Evolutionary conservation across 306 rosid genomes (phyloP).

Genomic region (Medicago ruthenica): DNA sequence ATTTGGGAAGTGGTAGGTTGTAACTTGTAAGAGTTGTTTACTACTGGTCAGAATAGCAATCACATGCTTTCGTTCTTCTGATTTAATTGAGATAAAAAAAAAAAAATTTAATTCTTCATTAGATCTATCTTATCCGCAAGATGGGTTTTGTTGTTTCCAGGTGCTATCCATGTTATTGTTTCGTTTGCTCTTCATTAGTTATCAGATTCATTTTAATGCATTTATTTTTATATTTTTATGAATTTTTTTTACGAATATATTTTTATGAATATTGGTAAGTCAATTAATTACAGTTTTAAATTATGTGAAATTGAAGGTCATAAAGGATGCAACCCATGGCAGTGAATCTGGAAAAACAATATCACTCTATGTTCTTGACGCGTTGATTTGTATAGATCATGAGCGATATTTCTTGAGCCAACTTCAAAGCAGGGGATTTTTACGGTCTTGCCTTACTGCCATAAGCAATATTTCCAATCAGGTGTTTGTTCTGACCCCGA

Average conservation of each 20-base stretch:
- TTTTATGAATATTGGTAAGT: slow-evolving; percentile 20
- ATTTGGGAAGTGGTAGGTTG: neutral
- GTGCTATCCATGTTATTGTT: slow-evolving; percentile 8
- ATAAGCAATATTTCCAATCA: slow-evolving; percentile 79
- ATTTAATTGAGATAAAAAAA: slow-evolving; percentile 5
- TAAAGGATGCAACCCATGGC: slow-evolving; percentile 91
- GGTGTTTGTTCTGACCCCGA: slow-evolving; percentile 57
- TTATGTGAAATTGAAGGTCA: slow-evolving; percentile 60
- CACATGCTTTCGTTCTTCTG: slow-evolving; percentile 27
- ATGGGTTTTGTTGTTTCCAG: slow-evolving; percentile 21
- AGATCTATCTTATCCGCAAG: neutral
- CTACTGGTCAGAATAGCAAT: slow-evolving; percentile 16
- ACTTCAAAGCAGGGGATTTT: slow-evolving; percentile 93
- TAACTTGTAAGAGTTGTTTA: slow-evolving; percentile 23
- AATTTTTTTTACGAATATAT: neutral
- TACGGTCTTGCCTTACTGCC: slow-evolving; percentile 80
- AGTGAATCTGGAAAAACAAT: slow-evolving; percentile 96
- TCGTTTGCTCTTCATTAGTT: slow-evolving; percentile 16
- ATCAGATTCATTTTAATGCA: neutral
- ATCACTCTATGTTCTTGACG: slow-evolving; percentile 84
- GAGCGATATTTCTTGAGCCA: slow-evolving; percentile 83
- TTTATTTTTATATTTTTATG: slow-evolving; percentile 15
- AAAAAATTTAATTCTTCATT: slow-evolving; percentile 16
- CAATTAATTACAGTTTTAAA: slow-evolving; percentile 35
- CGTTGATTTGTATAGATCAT: slow-evolving; percentile 86